Conservation (phyloP, 1,284 basidiomycete genomes). For the Cutaneotrichosporon cavernicola region DNA sequence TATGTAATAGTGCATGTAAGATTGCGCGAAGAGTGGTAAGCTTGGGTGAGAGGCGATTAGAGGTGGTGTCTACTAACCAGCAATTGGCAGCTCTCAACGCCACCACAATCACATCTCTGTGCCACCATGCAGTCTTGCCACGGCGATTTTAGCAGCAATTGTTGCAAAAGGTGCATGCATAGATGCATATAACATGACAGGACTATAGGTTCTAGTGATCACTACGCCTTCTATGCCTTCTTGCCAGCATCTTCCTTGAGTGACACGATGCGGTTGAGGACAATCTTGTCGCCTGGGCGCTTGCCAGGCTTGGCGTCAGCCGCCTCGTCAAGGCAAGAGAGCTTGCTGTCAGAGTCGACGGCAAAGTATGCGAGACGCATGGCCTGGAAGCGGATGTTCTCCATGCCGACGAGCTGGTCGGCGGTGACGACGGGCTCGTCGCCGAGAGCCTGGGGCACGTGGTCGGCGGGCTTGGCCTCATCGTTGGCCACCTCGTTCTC, state of each 20-base stretch:
- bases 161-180: background rate
- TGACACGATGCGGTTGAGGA: slow-evolving; percentile 90
- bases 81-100: background rate
- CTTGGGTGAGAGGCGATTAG: background rate
- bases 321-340: slow-evolving; percentile 64
- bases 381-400: slow-evolving; percentile 94
- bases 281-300: slow-evolving; percentile 69
- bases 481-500: slow-evolving; percentile 47
- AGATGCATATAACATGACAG: background rate
- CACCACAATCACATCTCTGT: too few relatives aligned
- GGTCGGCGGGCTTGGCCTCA: slow-evolving; percentile 43
- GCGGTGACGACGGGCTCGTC: slow-evolving; percentile 63
- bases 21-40: background rate
- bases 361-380: slow-evolving; percentile 94
- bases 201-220: background rate
- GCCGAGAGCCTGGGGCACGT: slow-evolving; percentile 54
- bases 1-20: slow-evolving; percentile 9
- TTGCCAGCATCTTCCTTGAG: slow-evolving; percentile 97
- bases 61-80: background rate
- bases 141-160: background rate
- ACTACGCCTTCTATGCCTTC: slow-evolving; percentile 36
- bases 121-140: too few relatives aligned
- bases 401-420: slow-evolving; percentile 83
- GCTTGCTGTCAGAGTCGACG: slow-evolving; percentile 77
- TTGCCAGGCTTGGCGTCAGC: slow-evolving; percentile 55